These are phyloP conservation scores for Hirschioporus abietinus DNA, from an alignment of 768 basidiomycete species.

Conservation along the genomic window DNA sequence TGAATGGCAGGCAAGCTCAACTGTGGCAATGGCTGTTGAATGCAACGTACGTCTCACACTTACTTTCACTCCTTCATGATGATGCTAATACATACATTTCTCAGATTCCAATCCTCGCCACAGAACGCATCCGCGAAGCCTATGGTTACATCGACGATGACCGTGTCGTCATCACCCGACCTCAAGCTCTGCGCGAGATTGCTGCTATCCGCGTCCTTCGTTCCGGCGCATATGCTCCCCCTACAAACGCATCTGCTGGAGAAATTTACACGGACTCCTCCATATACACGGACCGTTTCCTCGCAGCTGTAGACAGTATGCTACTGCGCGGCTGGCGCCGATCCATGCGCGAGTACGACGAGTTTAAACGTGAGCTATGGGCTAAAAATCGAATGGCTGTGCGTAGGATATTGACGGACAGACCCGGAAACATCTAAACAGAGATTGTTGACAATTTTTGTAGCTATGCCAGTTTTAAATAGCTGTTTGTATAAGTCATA, in stretches of 20 bases:
- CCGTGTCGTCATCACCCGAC: constrained; percentile 31
- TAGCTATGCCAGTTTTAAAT: too few species aligned
- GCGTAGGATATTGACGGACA: constrained; percentile 25
- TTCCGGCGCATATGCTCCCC: constrained; percentile 23
- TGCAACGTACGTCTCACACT: constrained; percentile 25
- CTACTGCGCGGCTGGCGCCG: constrained; percentile 28
- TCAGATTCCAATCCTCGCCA: constrained; percentile 37
- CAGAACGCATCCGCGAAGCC: constrained; percentile 30
- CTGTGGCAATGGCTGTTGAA: constrained; percentile 34
- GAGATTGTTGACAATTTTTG: too few species aligned
- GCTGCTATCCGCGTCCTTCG: constrained; percentile 33
- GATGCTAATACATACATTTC: constrained; percentile 4
- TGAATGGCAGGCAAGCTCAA: constrained; percentile 35
- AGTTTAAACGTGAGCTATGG: constrained; percentile 30
- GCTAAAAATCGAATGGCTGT: constrained; percentile 26
- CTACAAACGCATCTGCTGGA: constrained; percentile 12
- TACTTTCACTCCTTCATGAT: background rate
- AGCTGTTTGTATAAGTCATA: too few species aligned
- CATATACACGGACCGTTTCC: constrained; percentile 15
- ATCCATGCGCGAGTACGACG: constrained; percentile 19
- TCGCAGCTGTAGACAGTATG: constrained; percentile 24
- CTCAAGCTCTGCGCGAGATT: constrained; percentile 35
- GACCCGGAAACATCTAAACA: background rate
- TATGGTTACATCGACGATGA: constrained; percentile 35
- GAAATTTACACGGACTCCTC: background rate